Evolutionary conservation across 148 eudicot genomes (phyloP).

Genomic region (Pouteria glomerata): DNA sequence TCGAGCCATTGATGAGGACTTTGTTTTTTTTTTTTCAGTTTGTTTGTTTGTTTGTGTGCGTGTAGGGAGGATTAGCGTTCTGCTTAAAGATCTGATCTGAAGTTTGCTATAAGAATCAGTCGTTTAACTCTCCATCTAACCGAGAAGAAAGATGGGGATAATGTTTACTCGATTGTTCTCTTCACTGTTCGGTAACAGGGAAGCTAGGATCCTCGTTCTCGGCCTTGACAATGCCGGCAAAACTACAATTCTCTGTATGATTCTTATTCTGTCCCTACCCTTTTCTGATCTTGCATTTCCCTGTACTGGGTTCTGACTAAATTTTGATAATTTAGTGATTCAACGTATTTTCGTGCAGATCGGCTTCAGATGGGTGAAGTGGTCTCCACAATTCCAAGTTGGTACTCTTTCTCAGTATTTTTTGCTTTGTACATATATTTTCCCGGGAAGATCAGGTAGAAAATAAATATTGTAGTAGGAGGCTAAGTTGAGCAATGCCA

Average conservation of each 20-base stretch:
- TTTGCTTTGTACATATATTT: too few species aligned
- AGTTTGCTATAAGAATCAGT: constrained; percentile 19
- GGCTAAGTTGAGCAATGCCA: too few species aligned
- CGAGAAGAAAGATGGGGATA: constrained; percentile 58
- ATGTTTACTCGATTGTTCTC: constrained; percentile 75
- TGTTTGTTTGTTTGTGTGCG: too few species aligned
- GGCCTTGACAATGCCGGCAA: constrained; percentile 99
- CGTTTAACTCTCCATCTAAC: background rate
- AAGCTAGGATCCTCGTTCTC: constrained; percentile 96
- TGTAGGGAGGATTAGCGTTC: constrained; percentile 7
- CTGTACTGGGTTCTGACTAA: constrained; percentile 20
- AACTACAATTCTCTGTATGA: constrained; percentile 94
- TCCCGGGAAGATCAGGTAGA: too few species aligned
- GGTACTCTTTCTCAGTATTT: constrained; percentile 5
- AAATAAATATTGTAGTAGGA: too few species aligned
- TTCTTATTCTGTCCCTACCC: background rate
- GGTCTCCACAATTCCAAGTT: constrained; percentile 97
- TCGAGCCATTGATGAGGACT: background rate
- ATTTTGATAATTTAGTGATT: constrained; percentile 10
- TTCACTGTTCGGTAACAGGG: constrained; percentile 79
- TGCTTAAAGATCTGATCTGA: constrained; percentile 11
- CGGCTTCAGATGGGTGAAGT: constrained; percentile 99
- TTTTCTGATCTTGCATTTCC: too few species aligned
- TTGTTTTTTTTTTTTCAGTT: background rate
- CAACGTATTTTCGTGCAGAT: constrained; percentile 48